Percentiles rank a stretch among this genome's conserved stretches.
Conservation (phyloP, 116 monocot species). For the Papilionanthe hybrid region DNA sequence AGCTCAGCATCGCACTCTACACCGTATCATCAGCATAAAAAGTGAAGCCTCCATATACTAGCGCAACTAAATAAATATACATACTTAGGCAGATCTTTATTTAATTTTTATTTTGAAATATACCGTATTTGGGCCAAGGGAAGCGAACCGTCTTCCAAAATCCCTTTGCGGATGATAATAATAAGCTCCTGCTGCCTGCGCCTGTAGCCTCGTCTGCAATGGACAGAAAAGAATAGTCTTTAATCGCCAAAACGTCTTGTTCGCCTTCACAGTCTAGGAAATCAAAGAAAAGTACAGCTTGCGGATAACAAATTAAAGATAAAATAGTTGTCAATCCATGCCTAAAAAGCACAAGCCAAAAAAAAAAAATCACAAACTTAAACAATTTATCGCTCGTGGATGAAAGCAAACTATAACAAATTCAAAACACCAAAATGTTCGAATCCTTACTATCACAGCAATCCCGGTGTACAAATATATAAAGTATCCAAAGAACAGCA, state of each 20-base stretch:
- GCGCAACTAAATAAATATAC: not conserved
- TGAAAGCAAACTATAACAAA: not conserved
- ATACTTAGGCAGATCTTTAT: not conserved
- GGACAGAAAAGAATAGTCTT: not conserved
- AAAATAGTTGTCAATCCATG: not conserved
- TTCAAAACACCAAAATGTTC: not conserved
- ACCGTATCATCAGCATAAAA: not conserved
- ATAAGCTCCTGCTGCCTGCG: slow-evolving; percentile 82
- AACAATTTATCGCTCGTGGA: not conserved
- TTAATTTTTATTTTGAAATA: not conserved
- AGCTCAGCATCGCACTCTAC: no score
- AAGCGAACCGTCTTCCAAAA: slow-evolving; percentile 38
- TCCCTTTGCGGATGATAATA: slow-evolving; percentile 38
- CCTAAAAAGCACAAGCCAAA: not conserved
- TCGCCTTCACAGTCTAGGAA: not conserved
- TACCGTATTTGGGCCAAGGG: slow-evolving; percentile 61
- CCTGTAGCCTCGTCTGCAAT: slow-evolving; percentile 87
- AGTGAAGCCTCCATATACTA: not conserved
- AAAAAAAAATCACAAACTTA: not conserved
- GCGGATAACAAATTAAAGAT: not conserved
- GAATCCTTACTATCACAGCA: not conserved
- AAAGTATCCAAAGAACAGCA: not conserved
- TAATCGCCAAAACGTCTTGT: not conserved
- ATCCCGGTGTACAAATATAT: not conserved
- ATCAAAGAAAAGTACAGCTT: not conserved